Base-by-base conservation (phyloP, 108 stramenopile genomes). In the Skeletonema potamos region DNA sequence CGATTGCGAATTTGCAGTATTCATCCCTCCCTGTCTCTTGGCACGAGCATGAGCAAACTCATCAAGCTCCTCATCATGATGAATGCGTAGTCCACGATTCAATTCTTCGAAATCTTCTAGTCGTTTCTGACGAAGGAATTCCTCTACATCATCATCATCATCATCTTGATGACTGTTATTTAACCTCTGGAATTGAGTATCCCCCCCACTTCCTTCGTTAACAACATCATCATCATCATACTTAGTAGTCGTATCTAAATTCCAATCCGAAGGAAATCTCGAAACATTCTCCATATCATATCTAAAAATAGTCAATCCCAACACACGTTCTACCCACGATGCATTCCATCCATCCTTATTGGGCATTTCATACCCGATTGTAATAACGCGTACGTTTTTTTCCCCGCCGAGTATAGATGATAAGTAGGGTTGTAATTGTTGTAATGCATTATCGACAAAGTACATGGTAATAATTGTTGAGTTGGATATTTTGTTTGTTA, bases 391-490 rank as follows among this genome's bases (percentile, higher is more conserved):
- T 1, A 70, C 73, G 46, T 85, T 79, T 1, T 74, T 33, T 9
- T 66, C 76, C 8, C 85, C 86, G 8, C 66, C 63, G 61, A 92
- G 68, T 12, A 76, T 62, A 29, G 76, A 61, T 39, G 89, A 90
- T n/a, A 95, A 66, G 6, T 85, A 64, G 0, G 91, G 91, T 57
- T 82, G 64, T 9, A 95, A 62, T 54, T 82, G 76, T 27, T 68
- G 36, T 48, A 95, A 61, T 30, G 89, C 91, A 11, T 88, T 84
- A 28, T 79, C 68, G 12, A 89, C 89, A 82, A 95, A 92, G 71
- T 92, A 92, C 87, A 89, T 88, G 64, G 91, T 95, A 55, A 95
- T 71, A 48, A 95, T 70, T 11, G 88, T 91, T 8, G 89, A 82
- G 11, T 80, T 32, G n/a, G 58, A 10, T 43, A 79, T 8, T 62